Conservation (phyloP, 306 rosid genomes). For the Trifolium fragiferum region DNA sequence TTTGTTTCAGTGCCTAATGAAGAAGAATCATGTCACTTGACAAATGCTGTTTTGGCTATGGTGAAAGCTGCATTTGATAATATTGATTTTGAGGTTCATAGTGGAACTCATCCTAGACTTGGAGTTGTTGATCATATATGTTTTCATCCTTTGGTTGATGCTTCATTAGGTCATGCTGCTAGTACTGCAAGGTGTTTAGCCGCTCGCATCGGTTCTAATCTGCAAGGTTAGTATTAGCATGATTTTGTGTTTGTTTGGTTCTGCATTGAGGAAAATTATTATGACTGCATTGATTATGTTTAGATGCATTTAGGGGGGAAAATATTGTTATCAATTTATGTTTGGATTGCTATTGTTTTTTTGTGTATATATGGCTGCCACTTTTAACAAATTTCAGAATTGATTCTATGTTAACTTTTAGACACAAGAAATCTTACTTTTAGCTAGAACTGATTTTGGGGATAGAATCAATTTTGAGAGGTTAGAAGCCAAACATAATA, state of each 20-base stretch:
- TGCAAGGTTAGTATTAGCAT: conserved; percentile 70
- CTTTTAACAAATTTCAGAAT: not conserved
- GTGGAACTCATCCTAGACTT: conserved; percentile 87
- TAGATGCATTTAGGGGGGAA: not conserved
- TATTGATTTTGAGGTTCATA: conserved; percentile 66
- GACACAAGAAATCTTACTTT: not conserved
- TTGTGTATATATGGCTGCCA: not conserved
- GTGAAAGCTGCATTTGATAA: conserved; percentile 75
- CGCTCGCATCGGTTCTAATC: conserved; percentile 56
- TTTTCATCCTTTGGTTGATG: conserved; percentile 72
- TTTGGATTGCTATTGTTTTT: not conserved
- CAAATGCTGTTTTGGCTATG: conserved; percentile 72
- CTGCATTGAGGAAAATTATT: no score
- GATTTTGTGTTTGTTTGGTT: not conserved
- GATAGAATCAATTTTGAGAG: not conserved
- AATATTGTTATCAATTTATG: not conserved
- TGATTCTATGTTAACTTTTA: not conserved
- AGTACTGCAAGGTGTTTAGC: conserved; percentile 65
- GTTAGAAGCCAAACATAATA: not conserved
- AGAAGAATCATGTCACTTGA: conserved; percentile 57
- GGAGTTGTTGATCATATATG: conserved; percentile 92
- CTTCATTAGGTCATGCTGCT: conserved; percentile 75
- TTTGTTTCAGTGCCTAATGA: conserved; percentile 40
- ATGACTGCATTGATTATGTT: not conserved
- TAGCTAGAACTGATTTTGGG: not conserved